Evolutionary conservation across 2,329 filamentous ascomycete species (phyloP).

Genomic region (Colletotrichum sp.): DNA sequence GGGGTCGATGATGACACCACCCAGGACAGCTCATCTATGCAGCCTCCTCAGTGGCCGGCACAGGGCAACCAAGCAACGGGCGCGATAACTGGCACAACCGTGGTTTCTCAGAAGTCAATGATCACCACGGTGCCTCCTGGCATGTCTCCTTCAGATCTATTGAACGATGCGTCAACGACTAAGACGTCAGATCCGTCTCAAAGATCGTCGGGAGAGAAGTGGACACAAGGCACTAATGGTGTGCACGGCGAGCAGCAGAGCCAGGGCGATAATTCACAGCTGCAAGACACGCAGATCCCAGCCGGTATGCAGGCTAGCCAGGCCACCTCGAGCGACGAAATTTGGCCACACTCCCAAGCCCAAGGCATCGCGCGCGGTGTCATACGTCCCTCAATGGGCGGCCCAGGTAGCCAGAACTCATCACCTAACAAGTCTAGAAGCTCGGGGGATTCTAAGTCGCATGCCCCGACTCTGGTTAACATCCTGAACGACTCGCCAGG

Average conservation of each 20-base stretch:
- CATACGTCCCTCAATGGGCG: constrained; percentile 27
- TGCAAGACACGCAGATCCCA: constrained; percentile 60
- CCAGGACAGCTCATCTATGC: constrained; percentile 51
- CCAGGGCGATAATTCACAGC: constrained; percentile 39
- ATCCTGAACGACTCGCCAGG: constrained; percentile 44
- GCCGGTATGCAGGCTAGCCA: constrained; percentile 42
- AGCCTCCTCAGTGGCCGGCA: constrained; percentile 44
- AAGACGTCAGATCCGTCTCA: constrained; percentile 79
- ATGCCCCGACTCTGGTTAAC: constrained; percentile 39
- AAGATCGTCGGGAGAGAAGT: constrained; percentile 66
- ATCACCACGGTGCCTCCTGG: constrained; percentile 63
- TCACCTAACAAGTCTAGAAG: constrained; percentile 34
- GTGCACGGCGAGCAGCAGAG: constrained; percentile 51
- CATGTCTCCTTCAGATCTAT: constrained; percentile 61
- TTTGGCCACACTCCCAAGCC: constrained; percentile 65
- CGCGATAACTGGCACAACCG: constrained; percentile 54
- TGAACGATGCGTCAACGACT: constrained; percentile 93
- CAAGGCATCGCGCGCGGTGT: constrained; percentile 51
- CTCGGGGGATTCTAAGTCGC: constrained; percentile 37
- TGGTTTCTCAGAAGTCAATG: constrained; percentile 69
- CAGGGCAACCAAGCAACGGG: constrained; percentile 43
- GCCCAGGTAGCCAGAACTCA: constrained; percentile 41
- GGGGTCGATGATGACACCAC: constrained; percentile 56
- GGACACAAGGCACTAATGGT: constrained; percentile 78
- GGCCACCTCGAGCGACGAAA: constrained; percentile 54